These are phyloP conservation scores for Pleurozium schreberi DNA, from an alignment of 225 moss, liverwort and hornwort genomes.

Conservation along the genomic window DNA sequence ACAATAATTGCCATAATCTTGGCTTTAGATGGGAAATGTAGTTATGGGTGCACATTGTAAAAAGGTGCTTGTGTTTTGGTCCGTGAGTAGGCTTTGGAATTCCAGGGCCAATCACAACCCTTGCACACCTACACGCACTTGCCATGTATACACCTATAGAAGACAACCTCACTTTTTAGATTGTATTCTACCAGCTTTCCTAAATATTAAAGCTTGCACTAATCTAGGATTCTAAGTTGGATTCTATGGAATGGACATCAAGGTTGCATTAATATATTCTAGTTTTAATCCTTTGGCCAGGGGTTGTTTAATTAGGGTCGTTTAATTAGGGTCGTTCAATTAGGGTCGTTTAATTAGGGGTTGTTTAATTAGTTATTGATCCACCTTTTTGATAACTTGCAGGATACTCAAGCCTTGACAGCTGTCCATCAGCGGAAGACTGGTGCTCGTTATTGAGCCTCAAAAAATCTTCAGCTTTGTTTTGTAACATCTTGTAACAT, in stretches of 20 bases:
- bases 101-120: not conserved
- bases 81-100: not conserved
- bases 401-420: conserved; percentile 67
- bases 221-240: not conserved
- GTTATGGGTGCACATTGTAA: not conserved
- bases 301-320: not conserved
- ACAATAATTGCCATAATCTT: not conserved
- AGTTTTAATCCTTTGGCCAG: not conserved
- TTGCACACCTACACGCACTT: not conserved
- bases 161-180: not conserved
- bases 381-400: not conserved
- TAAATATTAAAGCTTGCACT: not conserved
- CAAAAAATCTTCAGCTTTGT: not conserved
- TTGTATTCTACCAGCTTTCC: not conserved
- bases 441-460: conserved; percentile 63
- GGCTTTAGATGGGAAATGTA: not conserved
- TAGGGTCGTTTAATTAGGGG: too few relatives aligned
- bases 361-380: not conserved
- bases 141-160: not conserved
- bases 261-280: not conserved
- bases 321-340: too few relatives aligned
- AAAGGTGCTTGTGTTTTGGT: not conserved
- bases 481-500: conserved; percentile 19
- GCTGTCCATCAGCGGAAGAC: conserved; percentile 84
- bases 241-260: too few relatives aligned